Conservation (phyloP, 2,329 filamentous ascomycete genomes). For the Lasiodiplodia sp. region DNA sequence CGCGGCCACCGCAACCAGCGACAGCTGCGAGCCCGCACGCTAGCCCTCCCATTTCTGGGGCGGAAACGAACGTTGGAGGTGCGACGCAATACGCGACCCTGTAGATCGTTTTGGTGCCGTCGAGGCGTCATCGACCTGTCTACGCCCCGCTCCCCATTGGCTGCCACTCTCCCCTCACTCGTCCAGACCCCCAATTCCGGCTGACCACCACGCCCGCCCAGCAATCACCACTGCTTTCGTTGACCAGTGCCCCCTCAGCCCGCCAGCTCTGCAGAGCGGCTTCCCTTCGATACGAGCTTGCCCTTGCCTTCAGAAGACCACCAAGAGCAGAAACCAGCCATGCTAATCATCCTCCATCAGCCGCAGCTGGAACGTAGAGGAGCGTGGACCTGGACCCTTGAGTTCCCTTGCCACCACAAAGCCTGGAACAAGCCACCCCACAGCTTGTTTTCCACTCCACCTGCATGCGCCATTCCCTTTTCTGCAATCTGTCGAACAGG, state of each 20-base stretch:
- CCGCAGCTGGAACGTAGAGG: background rate
- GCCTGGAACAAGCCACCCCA: background rate
- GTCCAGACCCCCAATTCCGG: background rate
- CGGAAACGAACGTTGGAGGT: background rate
- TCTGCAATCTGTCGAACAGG: background rate
- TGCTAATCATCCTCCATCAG: background rate
- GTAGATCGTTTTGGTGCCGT: conserved; percentile 27
- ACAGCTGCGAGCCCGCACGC: background rate
- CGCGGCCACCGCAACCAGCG: background rate
- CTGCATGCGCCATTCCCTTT: background rate
- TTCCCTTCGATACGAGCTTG: background rate
- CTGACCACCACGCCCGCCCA: background rate
- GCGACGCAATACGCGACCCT: conserved; percentile 19
- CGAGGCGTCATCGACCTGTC: conserved; percentile 27
- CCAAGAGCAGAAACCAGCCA: background rate
- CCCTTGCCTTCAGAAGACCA: background rate
- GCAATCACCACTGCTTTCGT: background rate
- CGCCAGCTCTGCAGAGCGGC: background rate
- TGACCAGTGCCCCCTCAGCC: background rate
- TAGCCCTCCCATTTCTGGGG: background rate
- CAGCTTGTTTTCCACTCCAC: too few species aligned
- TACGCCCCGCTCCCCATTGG: background rate
- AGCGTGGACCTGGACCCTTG: background rate
- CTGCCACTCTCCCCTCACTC: background rate
- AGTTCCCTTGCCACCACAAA: background rate